phyloP scores from a whole-genome alignment of 148 eudicot genomes.

The Heliosperma pusillum region DNA sequence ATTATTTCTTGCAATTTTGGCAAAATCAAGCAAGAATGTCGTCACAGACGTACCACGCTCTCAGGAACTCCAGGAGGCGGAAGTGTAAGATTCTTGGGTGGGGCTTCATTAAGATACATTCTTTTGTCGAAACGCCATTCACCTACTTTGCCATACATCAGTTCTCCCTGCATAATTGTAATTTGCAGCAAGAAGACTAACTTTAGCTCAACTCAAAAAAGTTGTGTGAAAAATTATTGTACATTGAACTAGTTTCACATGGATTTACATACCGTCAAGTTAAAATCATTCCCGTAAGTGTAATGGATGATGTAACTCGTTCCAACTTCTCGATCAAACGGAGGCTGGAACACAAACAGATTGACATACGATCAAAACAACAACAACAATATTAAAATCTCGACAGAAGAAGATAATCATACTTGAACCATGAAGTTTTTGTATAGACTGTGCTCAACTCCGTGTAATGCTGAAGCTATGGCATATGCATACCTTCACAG shows the following conservation, averaged over 20 bases:
- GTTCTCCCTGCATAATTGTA: conserved; percentile 31
- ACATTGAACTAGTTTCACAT: not conserved
- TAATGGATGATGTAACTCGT: conserved; percentile 40
- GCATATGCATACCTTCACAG: conserved; percentile 47
- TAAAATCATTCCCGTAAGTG: conserved; percentile 46
- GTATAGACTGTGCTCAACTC: conserved; percentile 40
- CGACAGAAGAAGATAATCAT: no score
- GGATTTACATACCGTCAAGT: conserved; percentile 31
- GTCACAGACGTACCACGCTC: conserved; percentile 37
- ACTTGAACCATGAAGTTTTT: conserved; percentile 52
- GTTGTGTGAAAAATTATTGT: not conserved
- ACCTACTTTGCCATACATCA: conserved; percentile 39
- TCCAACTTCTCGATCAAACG: conserved; percentile 39
- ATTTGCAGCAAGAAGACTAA: not conserved
- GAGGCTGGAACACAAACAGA: conserved; percentile 38
- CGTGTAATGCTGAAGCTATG: conserved; percentile 48
- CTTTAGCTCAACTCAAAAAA: no score
- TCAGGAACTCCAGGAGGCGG: conserved; percentile 50
- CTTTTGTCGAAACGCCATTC: conserved; percentile 54
- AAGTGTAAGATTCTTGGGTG: conserved; percentile 42
- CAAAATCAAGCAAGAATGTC: not conserved
- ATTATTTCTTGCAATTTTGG: not conserved
- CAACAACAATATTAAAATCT: no score
- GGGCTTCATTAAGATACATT: conserved; percentile 31
- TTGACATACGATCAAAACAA: not conserved